These are phyloP conservation scores for Stygiomarasmius scandens DNA, from an alignment of 1,284 basidiomycete species.

Conservation along the genomic window DNA sequence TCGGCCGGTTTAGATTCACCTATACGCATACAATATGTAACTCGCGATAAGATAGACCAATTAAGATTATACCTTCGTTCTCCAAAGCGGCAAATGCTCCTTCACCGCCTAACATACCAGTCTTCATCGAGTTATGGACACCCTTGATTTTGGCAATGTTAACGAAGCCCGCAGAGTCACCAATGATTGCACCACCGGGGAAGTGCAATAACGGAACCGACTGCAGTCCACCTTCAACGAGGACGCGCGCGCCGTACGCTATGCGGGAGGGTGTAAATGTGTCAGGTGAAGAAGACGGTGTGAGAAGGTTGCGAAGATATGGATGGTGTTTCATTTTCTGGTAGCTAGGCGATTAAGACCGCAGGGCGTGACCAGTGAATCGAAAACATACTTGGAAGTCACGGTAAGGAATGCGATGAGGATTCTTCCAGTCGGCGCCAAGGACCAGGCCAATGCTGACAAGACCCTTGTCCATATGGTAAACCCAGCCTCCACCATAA, in stretches of 20 bases:
- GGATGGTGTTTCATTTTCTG: conserved; percentile 98
- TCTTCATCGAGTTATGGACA: conserved; percentile 99
- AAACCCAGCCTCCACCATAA: conserved; percentile 94
- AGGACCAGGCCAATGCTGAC: conserved; percentile 93
- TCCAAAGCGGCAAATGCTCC: conserved; percentile 72
- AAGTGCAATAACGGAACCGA: conserved; percentile 92
- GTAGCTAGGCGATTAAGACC: background rate
- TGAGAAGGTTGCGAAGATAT: conserved; percentile 82
- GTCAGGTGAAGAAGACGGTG: conserved; percentile 67
- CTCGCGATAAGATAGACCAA: background rate
- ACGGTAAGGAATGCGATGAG: conserved; percentile 89
- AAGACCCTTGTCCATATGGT: conserved; percentile 94
- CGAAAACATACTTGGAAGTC: conserved; percentile 79
- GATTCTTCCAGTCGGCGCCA: conserved; percentile 94
- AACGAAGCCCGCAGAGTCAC: conserved; percentile 95
- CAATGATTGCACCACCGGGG: conserved; percentile 94
- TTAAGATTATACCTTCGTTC: background rate
- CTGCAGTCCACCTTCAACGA: conserved; percentile 96
- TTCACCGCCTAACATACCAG: conserved; percentile 96
- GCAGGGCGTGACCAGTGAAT: background rate
- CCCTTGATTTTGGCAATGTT: conserved; percentile 99
- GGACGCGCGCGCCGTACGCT: conserved; percentile 88
- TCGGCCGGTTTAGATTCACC: conserved; percentile 48
- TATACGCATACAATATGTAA: background rate
- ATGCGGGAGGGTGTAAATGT: conserved; percentile 47